phyloP scores from a whole-genome alignment of 2,329 filamentous ascomycete genomes.

The Cercospora sp. region DNA sequence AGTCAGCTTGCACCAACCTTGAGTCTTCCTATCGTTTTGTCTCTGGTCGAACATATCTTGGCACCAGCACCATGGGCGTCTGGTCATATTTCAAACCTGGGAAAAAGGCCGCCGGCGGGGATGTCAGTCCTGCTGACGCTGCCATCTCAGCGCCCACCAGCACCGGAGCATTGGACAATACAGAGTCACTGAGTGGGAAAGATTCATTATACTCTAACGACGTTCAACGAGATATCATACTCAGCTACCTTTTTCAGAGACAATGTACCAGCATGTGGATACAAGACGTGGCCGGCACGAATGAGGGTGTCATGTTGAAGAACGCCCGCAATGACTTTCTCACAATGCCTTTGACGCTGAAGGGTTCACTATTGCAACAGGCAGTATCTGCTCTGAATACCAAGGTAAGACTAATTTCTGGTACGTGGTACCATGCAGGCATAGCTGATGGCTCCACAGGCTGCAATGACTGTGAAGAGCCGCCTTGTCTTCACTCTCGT shows the following conservation, averaged over 20 bases:
- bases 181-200: neutral
- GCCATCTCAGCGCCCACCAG: neutral
- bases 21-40: neutral
- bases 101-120: neutral
- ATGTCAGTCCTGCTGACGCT: neutral
- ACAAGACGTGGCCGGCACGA: slow-evolving; percentile 64
- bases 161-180: neutral
- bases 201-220: slow-evolving; percentile 44
- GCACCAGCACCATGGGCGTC: neutral
- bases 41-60: neutral
- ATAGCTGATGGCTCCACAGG: slow-evolving; percentile 40
- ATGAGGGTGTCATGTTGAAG: slow-evolving; percentile 71
- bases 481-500: slow-evolving; percentile 77
- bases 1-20: neutral
- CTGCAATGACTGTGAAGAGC: slow-evolving; percentile 79
- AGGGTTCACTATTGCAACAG: neutral
- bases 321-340: slow-evolving; percentile 51
- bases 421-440: neutral
- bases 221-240: slow-evolving; percentile 60
- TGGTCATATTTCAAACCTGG: neutral
- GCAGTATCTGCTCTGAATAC: neutral
- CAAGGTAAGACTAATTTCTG: neutral
- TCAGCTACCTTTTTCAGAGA: slow-evolving; percentile 78
- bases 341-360: neutral
- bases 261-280: slow-evolving; percentile 75